A percentile compares a stretch with the other conserved stretches of the same genome.
These are phyloP conservation scores for Mucor velutinosus DNA, from an alignment of 371 early-diverging fungal species.

Conservation along the genomic window DNA sequence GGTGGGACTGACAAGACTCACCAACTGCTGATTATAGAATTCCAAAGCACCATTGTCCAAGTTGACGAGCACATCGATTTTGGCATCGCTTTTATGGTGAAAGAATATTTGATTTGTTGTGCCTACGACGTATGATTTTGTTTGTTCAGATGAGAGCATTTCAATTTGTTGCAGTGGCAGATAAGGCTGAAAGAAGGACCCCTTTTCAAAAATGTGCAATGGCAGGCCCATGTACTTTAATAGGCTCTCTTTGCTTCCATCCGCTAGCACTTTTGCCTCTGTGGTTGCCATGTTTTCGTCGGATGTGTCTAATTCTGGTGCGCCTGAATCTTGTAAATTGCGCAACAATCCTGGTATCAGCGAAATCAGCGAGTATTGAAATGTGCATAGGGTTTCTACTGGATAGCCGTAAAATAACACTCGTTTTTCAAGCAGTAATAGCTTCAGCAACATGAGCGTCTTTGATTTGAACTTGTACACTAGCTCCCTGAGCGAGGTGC, in stretches of 20 bases:
- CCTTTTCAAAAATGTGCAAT: slow-evolving; percentile 73
- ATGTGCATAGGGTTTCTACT: slow-evolving; percentile 78
- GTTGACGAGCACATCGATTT: slow-evolving; percentile 78
- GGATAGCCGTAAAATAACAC: slow-evolving; percentile 81
- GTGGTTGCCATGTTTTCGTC: slow-evolving; percentile 21
- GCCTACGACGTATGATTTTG: slow-evolving; percentile 74
- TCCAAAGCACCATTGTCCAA: slow-evolving; percentile 80
- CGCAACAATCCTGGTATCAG: slow-evolving; percentile 68
- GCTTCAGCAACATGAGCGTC: slow-evolving; percentile 73
- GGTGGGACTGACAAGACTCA: slow-evolving; percentile 49
- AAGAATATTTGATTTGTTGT: slow-evolving; percentile 82
- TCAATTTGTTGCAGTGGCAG: slow-evolving; percentile 87
- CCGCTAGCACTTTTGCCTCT: slow-evolving; percentile 36
- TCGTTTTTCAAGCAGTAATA: slow-evolving; percentile 74
- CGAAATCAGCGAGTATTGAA: slow-evolving; percentile 79
- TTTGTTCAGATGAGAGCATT: slow-evolving; percentile 65
- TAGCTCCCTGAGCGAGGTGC: slow-evolving; percentile 74
- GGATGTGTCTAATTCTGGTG: slow-evolving; percentile 53
- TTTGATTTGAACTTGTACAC: slow-evolving; percentile 75
- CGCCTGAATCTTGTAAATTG: slow-evolving; percentile 68
- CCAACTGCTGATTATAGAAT: slow-evolving; percentile 62
- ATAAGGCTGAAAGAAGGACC: slow-evolving; percentile 83
- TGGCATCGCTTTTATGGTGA: slow-evolving; percentile 68
- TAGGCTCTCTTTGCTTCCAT: slow-evolving; percentile 50
- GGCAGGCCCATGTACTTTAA: slow-evolving; percentile 69